These are phyloP conservation scores for Coprinopsis cinerea DNA, from an alignment of 768 basidiomycete genomes.

Conservation along the genomic window DNA sequence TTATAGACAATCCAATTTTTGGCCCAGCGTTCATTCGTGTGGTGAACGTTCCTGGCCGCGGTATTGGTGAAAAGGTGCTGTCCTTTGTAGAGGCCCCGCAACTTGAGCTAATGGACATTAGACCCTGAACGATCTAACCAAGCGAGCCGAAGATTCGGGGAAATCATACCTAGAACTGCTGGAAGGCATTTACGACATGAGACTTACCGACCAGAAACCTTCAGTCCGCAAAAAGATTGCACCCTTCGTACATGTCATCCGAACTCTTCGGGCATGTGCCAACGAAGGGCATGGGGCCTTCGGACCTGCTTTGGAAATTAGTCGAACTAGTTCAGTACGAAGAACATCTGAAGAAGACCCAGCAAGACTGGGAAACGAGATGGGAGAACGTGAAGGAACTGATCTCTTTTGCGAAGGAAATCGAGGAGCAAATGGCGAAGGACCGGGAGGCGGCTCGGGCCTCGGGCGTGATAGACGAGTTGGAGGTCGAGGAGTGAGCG, in stretches of 20 bases:
- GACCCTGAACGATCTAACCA: constrained; percentile 56
- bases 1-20: constrained; percentile 68
- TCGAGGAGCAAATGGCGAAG: constrained; percentile 28
- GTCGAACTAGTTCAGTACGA: constrained; percentile 58
- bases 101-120: constrained; percentile 18
- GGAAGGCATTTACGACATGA: constrained; percentile 58
- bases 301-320: constrained; percentile 55
- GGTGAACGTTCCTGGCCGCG: constrained; percentile 65
- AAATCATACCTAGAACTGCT: constrained; percentile 52
- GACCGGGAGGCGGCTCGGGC: constrained; percentile 5
- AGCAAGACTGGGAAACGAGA: constrained; percentile 67
- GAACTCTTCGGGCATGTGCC: constrained; percentile 46
- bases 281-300: constrained; percentile 56
- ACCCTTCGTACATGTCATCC: constrained; percentile 53
- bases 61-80: constrained; percentile 72
- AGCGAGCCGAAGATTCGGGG: constrained; percentile 44
- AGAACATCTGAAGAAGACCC: constrained; percentile 60
- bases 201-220: constrained; percentile 59
- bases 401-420: constrained; percentile 68
- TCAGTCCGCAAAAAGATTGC: constrained; percentile 57
- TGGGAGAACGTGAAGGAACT: constrained; percentile 89
- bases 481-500: constrained; percentile 10
- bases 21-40: constrained; percentile 66
- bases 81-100: not conserved
- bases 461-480: constrained; percentile 10